Percentiles rank a stretch among this genome's conserved stretches.
Conservation (phyloP, 352 stramenopile species). For the Globisporangium echinulatum region DNA sequence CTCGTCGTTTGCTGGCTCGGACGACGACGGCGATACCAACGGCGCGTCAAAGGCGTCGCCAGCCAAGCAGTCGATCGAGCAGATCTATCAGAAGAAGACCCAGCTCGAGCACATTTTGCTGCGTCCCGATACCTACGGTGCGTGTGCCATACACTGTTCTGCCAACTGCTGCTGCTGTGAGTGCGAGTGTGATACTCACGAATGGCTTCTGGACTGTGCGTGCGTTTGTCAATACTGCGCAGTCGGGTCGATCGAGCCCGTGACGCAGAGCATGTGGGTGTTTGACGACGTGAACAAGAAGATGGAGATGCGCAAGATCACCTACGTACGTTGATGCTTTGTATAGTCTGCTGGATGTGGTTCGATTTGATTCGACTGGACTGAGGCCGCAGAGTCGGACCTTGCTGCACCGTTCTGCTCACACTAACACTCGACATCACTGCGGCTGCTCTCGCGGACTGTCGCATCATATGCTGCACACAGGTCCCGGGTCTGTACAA, state of each 20-base stretch:
- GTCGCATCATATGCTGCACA: not conserved
- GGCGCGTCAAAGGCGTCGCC: constrained; percentile 18
- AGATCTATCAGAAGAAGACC: constrained; percentile 98
- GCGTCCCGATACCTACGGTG: constrained; percentile 96
- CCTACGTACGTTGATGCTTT: constrained; percentile 40
- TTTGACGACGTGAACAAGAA: constrained; percentile 86
- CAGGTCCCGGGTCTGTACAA: constrained; percentile 95
- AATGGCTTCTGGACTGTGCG: not conserved
- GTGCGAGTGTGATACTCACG: too few species aligned
- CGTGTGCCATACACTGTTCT: constrained; percentile 10
- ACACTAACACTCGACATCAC: too few species aligned
- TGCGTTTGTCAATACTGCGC: not conserved
- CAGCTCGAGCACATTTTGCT: constrained; percentile 97
- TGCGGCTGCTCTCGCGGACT: not conserved
- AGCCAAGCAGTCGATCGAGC: constrained; percentile 70
- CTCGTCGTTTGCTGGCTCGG: constrained; percentile 30
- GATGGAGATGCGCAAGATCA: constrained; percentile 93
- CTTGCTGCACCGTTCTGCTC: too few species aligned
- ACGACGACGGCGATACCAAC: constrained; percentile 34
- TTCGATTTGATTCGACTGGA: too few species aligned
- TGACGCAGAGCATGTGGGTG: constrained; percentile 91
- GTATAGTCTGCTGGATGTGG: not conserved
- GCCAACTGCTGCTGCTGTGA: too few species aligned
- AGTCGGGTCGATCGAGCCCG: constrained; percentile 93
- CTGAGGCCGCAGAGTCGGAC: too few species aligned